phyloP scores from a whole-genome alignment of 1,284 basidiomycete species.

The Cutaneotrichosporon cutaneum region DNA sequence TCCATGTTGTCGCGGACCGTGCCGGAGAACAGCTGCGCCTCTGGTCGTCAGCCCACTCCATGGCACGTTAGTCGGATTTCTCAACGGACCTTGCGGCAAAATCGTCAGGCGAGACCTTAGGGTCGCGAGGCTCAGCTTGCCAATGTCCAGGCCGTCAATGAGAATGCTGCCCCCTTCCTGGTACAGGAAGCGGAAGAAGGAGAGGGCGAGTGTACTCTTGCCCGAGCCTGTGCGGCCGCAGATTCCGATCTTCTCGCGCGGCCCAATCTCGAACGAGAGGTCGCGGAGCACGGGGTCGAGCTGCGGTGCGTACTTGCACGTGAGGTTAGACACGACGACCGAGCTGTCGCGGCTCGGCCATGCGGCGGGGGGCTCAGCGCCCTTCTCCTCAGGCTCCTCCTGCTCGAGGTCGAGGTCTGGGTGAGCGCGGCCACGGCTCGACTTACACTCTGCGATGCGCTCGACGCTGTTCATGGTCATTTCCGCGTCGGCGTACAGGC shows the following conservation, averaged over 20 bases:
- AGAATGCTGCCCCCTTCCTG: slow-evolving; percentile 51
- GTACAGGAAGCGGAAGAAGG: slow-evolving; percentile 57
- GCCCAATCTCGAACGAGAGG: slow-evolving; percentile 55
- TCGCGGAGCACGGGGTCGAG: slow-evolving; percentile 56
- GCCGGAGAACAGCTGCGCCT: slow-evolving; percentile 55
- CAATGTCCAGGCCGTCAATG: slow-evolving; percentile 57
- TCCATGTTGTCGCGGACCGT: slow-evolving; percentile 56
- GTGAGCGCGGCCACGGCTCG: slow-evolving; percentile 8
- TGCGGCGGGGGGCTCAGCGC: slow-evolving; percentile 55
- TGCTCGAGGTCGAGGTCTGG: slow-evolving; percentile 53
- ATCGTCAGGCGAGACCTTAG: slow-evolving; percentile 58
- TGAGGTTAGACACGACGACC: slow-evolving; percentile 54
- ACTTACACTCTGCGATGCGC: slow-evolving; percentile 56
- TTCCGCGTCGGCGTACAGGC: slow-evolving; percentile 55
- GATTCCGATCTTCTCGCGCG: slow-evolving; percentile 58
- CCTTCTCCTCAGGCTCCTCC: slow-evolving; percentile 54
- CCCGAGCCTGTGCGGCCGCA: slow-evolving; percentile 57
- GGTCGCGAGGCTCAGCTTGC: slow-evolving; percentile 53
- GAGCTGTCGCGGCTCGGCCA: slow-evolving; percentile 56
- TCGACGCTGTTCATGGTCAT: slow-evolving; percentile 55
- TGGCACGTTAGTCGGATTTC: no score
- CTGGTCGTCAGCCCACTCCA: slow-evolving; percentile 24
- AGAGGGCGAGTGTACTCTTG: slow-evolving; percentile 52
- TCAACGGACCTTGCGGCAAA: slow-evolving; percentile 53
- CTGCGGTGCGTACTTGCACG: slow-evolving; percentile 55